phyloP scores from a whole-genome alignment of 805 yeast species.

The Hanseniaspora singularis region DNA sequence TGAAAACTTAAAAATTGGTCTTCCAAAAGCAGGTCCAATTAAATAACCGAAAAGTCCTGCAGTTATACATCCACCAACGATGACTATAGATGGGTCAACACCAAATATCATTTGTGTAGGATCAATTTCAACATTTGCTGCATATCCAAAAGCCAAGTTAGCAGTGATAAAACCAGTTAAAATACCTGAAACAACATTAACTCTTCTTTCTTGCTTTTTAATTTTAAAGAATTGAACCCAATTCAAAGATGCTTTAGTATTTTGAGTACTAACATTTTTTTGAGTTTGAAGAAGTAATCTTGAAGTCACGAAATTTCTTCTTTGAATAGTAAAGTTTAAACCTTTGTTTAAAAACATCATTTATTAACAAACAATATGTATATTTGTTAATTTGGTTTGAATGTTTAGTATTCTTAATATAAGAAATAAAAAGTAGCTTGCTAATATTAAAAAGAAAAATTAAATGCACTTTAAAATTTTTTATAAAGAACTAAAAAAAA shows the following conservation, averaged over 20 bases:
- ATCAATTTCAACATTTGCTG: constrained; percentile 75
- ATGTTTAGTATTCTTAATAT: too few species aligned
- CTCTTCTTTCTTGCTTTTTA: constrained; percentile 61
- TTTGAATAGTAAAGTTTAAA: not conserved
- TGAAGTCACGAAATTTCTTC: not conserved
- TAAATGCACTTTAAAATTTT: too few species aligned
- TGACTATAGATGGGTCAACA: constrained; percentile 73
- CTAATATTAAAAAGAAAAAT: too few species aligned
- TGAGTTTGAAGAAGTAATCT: not conserved
- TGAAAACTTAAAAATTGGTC: constrained; percentile 39
- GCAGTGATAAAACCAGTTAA: constrained; percentile 58
- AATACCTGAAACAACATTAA: constrained; percentile 56
- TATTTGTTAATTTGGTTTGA: not conserved
- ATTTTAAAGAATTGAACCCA: constrained; percentile 76
- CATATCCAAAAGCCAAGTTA: constrained; percentile 55
- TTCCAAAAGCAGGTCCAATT: constrained; percentile 73
- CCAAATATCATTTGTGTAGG: constrained; percentile 79
- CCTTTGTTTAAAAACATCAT: not conserved
- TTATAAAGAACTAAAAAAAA: not conserved
- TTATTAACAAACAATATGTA: too few species aligned
- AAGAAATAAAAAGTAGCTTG: too few species aligned
- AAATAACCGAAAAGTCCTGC: constrained; percentile 70
- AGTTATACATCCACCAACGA: constrained; percentile 58
- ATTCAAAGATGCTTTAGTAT: constrained; percentile 27
- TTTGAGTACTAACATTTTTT: not conserved